A percentile compares a stretch with the other conserved stretches of the same genome.
These are phyloP conservation scores for Aspergillus thermomutatus DNA, from an alignment of 2,329 filamentous ascomycete species.

Conservation along the genomic window DNA sequence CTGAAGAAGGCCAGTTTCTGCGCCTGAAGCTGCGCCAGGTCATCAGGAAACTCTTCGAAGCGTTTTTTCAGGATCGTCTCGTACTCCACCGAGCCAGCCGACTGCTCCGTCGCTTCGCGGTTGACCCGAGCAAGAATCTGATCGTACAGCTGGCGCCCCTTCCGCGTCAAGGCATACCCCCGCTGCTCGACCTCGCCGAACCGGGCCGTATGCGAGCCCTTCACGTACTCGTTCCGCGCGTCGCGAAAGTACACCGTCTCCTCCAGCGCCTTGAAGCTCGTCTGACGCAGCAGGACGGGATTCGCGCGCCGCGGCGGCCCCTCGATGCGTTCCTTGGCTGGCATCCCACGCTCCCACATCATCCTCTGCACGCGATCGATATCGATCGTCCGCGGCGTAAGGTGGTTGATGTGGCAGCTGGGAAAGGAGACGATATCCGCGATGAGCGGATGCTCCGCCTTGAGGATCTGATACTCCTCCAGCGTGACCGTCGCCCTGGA, in stretches of 20 bases:
- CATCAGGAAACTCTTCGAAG: constrained; percentile 44
- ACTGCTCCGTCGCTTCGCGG: constrained; percentile 6
- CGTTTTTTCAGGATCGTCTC: constrained; percentile 21
- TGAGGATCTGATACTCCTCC: constrained; percentile 43
- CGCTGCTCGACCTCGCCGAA: constrained; percentile 56
- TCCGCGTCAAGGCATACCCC: constrained; percentile 48
- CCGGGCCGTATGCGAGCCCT: constrained; percentile 47
- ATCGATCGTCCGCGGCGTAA: constrained; percentile 51
- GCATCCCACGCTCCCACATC: constrained; percentile 44
- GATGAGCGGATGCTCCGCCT: constrained; percentile 46
- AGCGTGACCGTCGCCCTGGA: constrained; percentile 38
- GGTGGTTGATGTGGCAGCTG: constrained; percentile 52
- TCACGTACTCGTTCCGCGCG: constrained; percentile 11
- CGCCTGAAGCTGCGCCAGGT: constrained; percentile 35
- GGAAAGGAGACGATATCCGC: constrained; percentile 47
- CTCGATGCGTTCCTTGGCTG: constrained; percentile 50
- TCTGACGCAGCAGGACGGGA: constrained; percentile 51
- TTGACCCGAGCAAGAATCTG: constrained; percentile 33
- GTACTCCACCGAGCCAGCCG: constrained; percentile 5
- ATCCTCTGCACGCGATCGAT: constrained; percentile 44
- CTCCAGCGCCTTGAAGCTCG: constrained; percentile 52
- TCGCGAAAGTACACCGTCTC: constrained; percentile 45
- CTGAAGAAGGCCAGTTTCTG: constrained; percentile 40
- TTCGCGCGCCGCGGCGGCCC: constrained; percentile 47
- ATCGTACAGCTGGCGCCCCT: constrained; percentile 48